Percentiles rank a stretch among this genome's conserved stretches.
phyloP scores from a whole-genome alignment of 768 basidiomycete genomes.

The Hydnomerulius pinastri region DNA sequence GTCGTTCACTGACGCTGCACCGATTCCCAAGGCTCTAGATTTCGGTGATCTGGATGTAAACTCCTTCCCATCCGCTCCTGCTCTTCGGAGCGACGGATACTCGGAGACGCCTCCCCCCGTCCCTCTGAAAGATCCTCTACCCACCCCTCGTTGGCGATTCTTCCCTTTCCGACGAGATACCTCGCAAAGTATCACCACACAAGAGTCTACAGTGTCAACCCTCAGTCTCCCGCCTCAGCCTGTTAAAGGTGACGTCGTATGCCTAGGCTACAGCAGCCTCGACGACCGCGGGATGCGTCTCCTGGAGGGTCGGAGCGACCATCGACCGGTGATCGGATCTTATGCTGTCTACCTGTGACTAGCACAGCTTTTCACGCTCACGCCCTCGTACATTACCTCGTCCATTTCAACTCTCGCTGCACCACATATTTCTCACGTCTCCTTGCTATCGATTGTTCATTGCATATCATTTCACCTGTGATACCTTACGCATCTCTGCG shows the following conservation, averaged over 20 bases:
- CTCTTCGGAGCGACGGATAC: slow-evolving; percentile 12
- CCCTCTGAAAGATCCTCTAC: slow-evolving; percentile 29
- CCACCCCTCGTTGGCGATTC: slow-evolving; percentile 48
- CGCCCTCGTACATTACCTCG: not conserved
- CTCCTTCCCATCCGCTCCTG: slow-evolving; percentile 12
- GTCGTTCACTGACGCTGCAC: slow-evolving; percentile 17
- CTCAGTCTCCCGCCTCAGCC: slow-evolving; percentile 31
- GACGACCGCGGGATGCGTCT: slow-evolving; percentile 75
- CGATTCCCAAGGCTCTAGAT: slow-evolving; percentile 7
- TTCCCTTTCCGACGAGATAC: slow-evolving; percentile 48
- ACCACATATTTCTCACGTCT: slow-evolving; percentile 7
- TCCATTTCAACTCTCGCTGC: slow-evolving; percentile 9
- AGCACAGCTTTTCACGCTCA: not conserved
- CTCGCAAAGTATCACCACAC: slow-evolving; percentile 28
- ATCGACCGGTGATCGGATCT: slow-evolving; percentile 81
- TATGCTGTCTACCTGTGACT: slow-evolving; percentile 67
- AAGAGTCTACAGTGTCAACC: slow-evolving; percentile 23
- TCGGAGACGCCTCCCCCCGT: slow-evolving; percentile 29
- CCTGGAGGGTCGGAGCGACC: slow-evolving; percentile 80
- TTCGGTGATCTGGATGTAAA: slow-evolving; percentile 8
- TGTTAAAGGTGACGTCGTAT: slow-evolving; percentile 69
- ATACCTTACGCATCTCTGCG: slow-evolving; percentile 23
- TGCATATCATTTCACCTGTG: slow-evolving; percentile 1
- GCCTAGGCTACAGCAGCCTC: slow-evolving; percentile 70
- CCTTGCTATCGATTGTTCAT: slow-evolving; percentile 4